Evolutionary conservation across 1,284 basidiomycete genomes (phyloP), one percentile per base, ranked within the genome.

Genomic region (Trichosporon sp.): DNA sequence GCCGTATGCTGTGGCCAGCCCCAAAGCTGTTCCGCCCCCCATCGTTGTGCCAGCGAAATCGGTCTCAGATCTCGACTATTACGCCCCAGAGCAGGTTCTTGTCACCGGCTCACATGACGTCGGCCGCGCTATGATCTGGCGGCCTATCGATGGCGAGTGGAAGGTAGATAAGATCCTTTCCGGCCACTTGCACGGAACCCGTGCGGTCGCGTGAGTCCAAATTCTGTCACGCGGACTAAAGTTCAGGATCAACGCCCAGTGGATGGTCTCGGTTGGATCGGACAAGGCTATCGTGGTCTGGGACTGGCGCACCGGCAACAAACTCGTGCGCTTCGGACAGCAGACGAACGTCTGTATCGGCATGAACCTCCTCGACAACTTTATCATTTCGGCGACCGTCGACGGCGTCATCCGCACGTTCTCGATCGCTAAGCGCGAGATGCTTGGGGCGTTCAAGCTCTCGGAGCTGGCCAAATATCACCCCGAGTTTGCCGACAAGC

Each of bases 101-200:
- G 93, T 93, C 10, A 92, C 93, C 26, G 94, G 94, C 0, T 93
- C 94, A 82, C 93, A 96, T 75, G 94, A 96, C 78, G 91, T 95
- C 68, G 94, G 94, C 88, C 91, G 83, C 26, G 90, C 84, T 7
- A 92, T 93, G 75, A 86, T 94, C 14, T 94, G 90, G 85, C 91
- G 90, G 10, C 91, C 90, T 1, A 83, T 91, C 21, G 93, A 91
- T 0, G 69, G 73, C 38, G 73, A 72, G 19, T 94, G 92, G 84
- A 89, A 89, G 0, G 90, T 91, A 1, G 84, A 93, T 19, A 92
- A 93, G 80, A 91, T 92, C 81, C 87, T 96, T n/a, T 89, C 90
- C 0, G 93, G 94, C 0, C 85, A 85, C 74, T 73, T 73, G 74
- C 80, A 81, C 64, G 79, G 84, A 1, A 79, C 79, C 1, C 66